Conservation (phyloP, 129 eudicot species). For the Centrapalus pauciflorus region DNA sequence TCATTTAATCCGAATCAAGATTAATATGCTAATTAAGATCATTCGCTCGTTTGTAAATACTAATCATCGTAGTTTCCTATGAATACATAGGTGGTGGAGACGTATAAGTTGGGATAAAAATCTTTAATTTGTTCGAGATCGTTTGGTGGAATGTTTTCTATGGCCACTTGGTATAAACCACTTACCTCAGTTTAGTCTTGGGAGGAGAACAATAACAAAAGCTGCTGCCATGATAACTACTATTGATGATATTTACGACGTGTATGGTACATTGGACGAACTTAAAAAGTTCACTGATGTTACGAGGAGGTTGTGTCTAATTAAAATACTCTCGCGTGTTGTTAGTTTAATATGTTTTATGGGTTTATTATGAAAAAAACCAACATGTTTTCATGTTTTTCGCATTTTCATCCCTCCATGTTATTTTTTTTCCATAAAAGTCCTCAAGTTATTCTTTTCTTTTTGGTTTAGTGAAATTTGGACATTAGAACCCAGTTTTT, state of each 20-base stretch:
- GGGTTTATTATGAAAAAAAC: no score
- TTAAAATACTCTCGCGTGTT: no score
- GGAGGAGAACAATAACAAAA: constrained; percentile 1
- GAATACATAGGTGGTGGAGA: constrained; percentile 5
- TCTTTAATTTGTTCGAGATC: not conserved
- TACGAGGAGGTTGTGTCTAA: not conserved
- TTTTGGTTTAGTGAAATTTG: no score
- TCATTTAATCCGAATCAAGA: no score
- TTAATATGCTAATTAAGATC: no score
- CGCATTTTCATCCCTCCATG: no score
- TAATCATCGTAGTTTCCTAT: not conserved
- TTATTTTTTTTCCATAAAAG: no score
- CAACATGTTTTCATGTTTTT: no score
- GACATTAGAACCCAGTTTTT: no score
- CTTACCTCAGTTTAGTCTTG: constrained; percentile 1
- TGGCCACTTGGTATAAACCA: constrained; percentile 4
- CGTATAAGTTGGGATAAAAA: constrained; percentile 8
- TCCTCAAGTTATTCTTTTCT: no score
- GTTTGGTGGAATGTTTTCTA: constrained; percentile 7
- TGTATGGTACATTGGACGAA: constrained; percentile 17
- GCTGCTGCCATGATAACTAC: not conserved
- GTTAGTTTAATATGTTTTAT: no score
- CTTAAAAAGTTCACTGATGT: not conserved
- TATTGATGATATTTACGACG: not conserved
- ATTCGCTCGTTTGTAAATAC: no score